A percentile compares a stretch with the other conserved stretches of the same genome.
These are phyloP conservation scores for Exsudoporus frostii DNA, from an alignment of 768 basidiomycete genomes.

Conservation along the genomic window DNA sequence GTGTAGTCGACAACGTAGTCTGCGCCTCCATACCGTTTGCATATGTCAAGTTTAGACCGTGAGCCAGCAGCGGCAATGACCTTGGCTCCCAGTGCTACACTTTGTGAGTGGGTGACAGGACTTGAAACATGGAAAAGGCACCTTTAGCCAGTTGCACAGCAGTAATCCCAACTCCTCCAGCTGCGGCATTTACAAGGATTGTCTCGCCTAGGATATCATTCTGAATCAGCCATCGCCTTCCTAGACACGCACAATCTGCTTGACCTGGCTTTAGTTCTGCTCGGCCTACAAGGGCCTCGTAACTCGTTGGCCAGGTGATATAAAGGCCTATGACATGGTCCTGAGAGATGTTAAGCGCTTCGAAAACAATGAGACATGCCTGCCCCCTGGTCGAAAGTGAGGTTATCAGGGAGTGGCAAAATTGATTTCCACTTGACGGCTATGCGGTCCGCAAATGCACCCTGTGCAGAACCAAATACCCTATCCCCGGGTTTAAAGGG, in stretches of 20 bases:
- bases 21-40: constrained; percentile 72
- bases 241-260: not conserved
- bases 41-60: constrained; percentile 73
- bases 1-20: constrained; percentile 83
- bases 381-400: constrained; percentile 85
- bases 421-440: constrained; percentile 50
- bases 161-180: constrained; percentile 90
- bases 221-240: constrained; percentile 6
- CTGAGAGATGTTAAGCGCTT: not conserved
- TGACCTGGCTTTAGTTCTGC: constrained; percentile 76
- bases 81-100: constrained; percentile 77
- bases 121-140: constrained; percentile 24
- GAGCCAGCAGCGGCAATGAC: constrained; percentile 94
- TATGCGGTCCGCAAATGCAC: constrained; percentile 77
- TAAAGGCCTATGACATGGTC: constrained; percentile 51
- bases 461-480: constrained; percentile 82
- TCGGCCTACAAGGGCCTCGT: constrained; percentile 85
- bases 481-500: constrained; percentile 78
- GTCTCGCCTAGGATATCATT: constrained; percentile 62
- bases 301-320: constrained; percentile 92
- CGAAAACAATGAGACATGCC: constrained; percentile 40
- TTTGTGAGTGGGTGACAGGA: not conserved
- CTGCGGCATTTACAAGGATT: constrained; percentile 92
- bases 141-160: constrained; percentile 94
- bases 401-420: constrained; percentile 65